These are phyloP conservation scores for Hyphopichia burtonii DNA, from an alignment of 1,139 yeast genomes.

Conservation along the genomic window DNA sequence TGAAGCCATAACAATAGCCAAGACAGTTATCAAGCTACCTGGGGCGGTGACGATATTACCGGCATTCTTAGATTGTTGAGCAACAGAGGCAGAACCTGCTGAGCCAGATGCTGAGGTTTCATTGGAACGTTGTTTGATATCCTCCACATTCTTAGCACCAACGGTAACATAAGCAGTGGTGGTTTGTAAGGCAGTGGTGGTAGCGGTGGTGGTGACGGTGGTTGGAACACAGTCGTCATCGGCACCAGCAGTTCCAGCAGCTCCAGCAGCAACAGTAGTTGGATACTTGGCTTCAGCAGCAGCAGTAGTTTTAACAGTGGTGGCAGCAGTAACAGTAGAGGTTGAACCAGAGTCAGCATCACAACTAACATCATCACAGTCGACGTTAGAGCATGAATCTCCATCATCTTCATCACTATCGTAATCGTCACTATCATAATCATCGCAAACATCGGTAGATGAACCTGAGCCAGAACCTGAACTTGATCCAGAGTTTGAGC, in stretches of 20 bases:
- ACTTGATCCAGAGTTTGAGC: slow-evolving; percentile 1
- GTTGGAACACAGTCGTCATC: slow-evolving; percentile 7
- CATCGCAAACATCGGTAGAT: slow-evolving; percentile 1
- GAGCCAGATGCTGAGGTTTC: slow-evolving; percentile 7
- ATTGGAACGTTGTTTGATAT: slow-evolving; percentile 1
- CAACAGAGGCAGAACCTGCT: slow-evolving; percentile 2
- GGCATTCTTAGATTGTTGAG: slow-evolving; percentile 10
- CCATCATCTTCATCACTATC: slow-evolving; percentile 9
- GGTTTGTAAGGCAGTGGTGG: slow-evolving; percentile 4
- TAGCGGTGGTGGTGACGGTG: slow-evolving; percentile 6
- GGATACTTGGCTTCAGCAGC: background rate
- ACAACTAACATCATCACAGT: slow-evolving; percentile 6
- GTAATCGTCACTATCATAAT: slow-evolving; percentile 4
- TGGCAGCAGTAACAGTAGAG: background rate
- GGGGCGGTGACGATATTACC: slow-evolving; percentile 3
- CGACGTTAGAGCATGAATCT: slow-evolving; percentile 8
- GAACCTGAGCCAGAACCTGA: slow-evolving; percentile 2
- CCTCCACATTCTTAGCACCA: slow-evolving; percentile 3
- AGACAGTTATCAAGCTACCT: slow-evolving; percentile 1
- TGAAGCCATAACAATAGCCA: slow-evolving; percentile 3
- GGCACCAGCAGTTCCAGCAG: slow-evolving; percentile 2
- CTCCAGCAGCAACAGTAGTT: slow-evolving; percentile 2
- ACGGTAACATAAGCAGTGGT: slow-evolving; percentile 6
- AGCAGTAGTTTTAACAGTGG: background rate
- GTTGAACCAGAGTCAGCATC: background rate